Evolutionary conservation across 768 basidiomycete species (phyloP).

Genomic region (Melanogaster broomeanus): DNA sequence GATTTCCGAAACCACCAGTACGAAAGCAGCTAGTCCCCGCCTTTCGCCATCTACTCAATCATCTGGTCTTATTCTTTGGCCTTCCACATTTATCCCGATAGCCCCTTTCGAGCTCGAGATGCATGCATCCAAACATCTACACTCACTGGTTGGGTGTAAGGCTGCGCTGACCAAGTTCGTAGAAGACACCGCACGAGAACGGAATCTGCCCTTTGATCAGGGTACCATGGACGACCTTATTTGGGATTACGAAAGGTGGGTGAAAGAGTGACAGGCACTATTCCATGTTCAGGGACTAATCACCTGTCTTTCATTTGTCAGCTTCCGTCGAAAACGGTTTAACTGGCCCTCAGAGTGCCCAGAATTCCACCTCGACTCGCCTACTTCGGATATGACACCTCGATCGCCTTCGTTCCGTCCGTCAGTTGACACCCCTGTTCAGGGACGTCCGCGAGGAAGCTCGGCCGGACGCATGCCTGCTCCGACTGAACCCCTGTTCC

Average conservation of each 20-base stretch:
- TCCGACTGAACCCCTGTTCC: conserved; percentile 25
- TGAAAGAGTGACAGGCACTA: background rate
- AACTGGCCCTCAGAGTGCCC: conserved; percentile 61
- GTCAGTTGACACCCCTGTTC: conserved; percentile 17
- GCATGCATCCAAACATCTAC: conserved; percentile 72
- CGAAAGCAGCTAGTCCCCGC: conserved; percentile 37
- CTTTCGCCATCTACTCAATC: conserved; percentile 46
- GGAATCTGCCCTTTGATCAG: conserved; percentile 19
- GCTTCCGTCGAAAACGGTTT: conserved; percentile 67
- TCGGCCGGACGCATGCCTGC: conserved; percentile 14
- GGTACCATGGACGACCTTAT: conserved; percentile 26
- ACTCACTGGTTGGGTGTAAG: conserved; percentile 63
- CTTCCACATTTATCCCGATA: conserved; percentile 59
- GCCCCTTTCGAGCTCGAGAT: conserved; percentile 65
- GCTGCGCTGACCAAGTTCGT: conserved; percentile 56
- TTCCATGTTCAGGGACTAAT: conserved; percentile 8
- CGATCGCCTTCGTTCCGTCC: conserved; percentile 18
- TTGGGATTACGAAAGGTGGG: conserved; percentile 41
- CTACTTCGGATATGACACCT: conserved; percentile 19
- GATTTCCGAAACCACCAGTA: conserved; percentile 31
- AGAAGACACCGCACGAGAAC: conserved; percentile 31
- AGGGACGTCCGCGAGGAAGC: conserved; percentile 5
- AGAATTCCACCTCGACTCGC: conserved; percentile 31
- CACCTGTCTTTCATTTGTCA: conserved; percentile 25
- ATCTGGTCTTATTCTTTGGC: conserved; percentile 63